phyloP scores from a whole-genome alignment of 2,329 filamentous ascomycete species.

The Diatrype stigma region DNA sequence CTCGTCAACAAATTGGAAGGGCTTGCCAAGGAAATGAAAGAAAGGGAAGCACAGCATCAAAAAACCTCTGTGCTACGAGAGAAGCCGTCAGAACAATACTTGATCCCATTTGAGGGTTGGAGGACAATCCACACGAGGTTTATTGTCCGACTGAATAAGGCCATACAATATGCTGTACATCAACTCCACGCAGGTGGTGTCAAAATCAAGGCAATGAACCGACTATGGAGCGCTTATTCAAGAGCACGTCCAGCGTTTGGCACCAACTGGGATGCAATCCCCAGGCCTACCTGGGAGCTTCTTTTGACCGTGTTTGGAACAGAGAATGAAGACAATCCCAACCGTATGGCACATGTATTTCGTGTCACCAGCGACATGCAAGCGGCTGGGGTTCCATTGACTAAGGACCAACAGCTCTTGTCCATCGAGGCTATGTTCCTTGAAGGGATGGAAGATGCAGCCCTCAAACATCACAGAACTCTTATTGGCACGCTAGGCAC shows the following conservation, averaged over 20 bases:
- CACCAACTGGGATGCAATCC: slow-evolving; percentile 49
- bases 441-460: slow-evolving; percentile 55
- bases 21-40: slow-evolving; percentile 23
- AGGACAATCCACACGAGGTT: too few species aligned
- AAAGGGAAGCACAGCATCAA: slow-evolving; percentile 25
- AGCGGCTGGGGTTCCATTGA: slow-evolving; percentile 51
- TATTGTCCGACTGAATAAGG: slow-evolving; percentile 23
- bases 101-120: too few species aligned
- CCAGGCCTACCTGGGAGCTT: slow-evolving; percentile 56
- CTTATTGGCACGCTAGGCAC: slow-evolving; percentile 49
- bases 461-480: slow-evolving; percentile 61
- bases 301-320: slow-evolving; percentile 62
- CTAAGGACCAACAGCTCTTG: slow-evolving; percentile 55
- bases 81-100: too few species aligned
- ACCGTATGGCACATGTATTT: slow-evolving; percentile 58
- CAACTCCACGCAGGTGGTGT: slow-evolving; percentile 10
- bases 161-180: slow-evolving; percentile 18
- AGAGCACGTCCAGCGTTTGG: slow-evolving; percentile 40
- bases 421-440: slow-evolving; percentile 67
- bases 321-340: slow-evolving; percentile 42
- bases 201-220: slow-evolving; percentile 12
- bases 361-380: slow-evolving; percentile 63
- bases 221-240: slow-evolving; percentile 47
- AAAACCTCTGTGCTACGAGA: too few species aligned
- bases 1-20: slow-evolving; percentile 23